Conservation (phyloP, 495 filamentous ascomycete genomes). For the Staphylotrichum tortipilum region DNA sequence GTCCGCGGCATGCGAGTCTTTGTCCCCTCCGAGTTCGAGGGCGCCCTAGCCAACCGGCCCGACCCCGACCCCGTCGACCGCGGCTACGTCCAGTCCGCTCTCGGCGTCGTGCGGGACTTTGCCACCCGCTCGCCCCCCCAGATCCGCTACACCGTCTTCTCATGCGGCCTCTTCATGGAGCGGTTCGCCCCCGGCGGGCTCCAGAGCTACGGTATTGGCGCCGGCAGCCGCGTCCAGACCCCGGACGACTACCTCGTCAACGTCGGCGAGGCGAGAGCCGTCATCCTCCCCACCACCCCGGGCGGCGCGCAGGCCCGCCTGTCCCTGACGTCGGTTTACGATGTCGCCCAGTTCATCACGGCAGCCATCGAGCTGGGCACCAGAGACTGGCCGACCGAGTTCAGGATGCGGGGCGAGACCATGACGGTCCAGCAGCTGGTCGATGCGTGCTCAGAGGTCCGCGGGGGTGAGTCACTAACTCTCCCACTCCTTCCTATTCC, state of each 20-base stretch:
- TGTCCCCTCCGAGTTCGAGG: slow-evolving; percentile 70
- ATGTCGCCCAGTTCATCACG: slow-evolving; percentile 59
- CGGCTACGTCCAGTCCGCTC: slow-evolving; percentile 35
- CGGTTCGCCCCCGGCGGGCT: slow-evolving; percentile 60
- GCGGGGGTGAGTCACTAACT: slow-evolving; percentile 27
- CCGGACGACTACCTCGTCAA: slow-evolving; percentile 60
- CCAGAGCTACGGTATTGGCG: slow-evolving; percentile 44
- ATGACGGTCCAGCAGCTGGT: slow-evolving; percentile 47
- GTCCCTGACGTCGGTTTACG: slow-evolving; percentile 58
- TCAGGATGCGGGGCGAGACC: slow-evolving; percentile 54
- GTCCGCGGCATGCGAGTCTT: slow-evolving; percentile 59
- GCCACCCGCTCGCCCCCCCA: slow-evolving; percentile 32
- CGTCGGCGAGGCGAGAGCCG: slow-evolving; percentile 45
- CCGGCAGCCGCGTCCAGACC: slow-evolving; percentile 33
- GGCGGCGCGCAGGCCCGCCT: slow-evolving; percentile 43
- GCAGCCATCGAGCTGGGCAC: slow-evolving; percentile 51
- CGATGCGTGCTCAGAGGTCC: slow-evolving; percentile 32
- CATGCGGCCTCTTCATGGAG: slow-evolving; percentile 71
- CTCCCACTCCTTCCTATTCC: neutral
- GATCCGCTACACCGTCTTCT: slow-evolving; percentile 59
- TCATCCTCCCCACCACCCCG: slow-evolving; percentile 45
- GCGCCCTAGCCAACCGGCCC: slow-evolving; percentile 38
- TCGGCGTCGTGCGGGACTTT: slow-evolving; percentile 47
- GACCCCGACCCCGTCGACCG: slow-evolving; percentile 49
- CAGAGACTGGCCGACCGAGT: slow-evolving; percentile 56